phyloP scores from a whole-genome alignment of 2,329 filamentous ascomycete species.

The Penicillium occitanis region DNA sequence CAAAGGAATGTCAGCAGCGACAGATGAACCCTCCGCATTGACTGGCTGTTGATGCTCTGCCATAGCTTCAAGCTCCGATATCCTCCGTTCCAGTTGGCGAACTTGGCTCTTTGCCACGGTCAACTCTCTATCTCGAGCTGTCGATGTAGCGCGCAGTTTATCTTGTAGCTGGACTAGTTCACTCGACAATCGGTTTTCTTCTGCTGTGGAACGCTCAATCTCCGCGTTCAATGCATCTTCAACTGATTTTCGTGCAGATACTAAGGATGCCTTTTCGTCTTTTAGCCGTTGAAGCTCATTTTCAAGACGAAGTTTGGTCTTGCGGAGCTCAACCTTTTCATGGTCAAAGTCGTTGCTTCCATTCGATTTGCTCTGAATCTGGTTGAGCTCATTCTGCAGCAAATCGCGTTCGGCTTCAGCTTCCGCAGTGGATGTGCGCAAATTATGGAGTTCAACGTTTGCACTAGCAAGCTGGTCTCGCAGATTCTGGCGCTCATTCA shows the following conservation, averaged over 20 bases:
- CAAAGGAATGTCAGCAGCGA: constrained; percentile 55
- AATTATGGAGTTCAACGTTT: constrained; percentile 60
- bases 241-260: constrained; percentile 58
- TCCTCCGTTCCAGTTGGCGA: constrained; percentile 61
- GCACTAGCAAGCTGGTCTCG: constrained; percentile 63
- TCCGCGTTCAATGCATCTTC: constrained; percentile 66
- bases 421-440: constrained; percentile 59
- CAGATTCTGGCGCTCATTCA: constrained; percentile 62
- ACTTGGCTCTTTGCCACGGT: constrained; percentile 59
- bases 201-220: constrained; percentile 63
- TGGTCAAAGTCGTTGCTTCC: constrained; percentile 64
- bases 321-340: constrained; percentile 67
- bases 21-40: constrained; percentile 35
- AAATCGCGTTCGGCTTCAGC: constrained; percentile 66
- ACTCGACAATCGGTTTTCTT: constrained; percentile 61
- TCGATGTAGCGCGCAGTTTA: constrained; percentile 47
- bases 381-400: constrained; percentile 60
- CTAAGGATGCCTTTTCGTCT: constrained; percentile 61
- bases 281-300: constrained; percentile 64
- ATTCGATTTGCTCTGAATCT: constrained; percentile 55
- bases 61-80: constrained; percentile 52
- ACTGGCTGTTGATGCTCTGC: constrained; percentile 55
- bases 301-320: constrained; percentile 67
- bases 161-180: constrained; percentile 52
- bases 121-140: constrained; percentile 51